Evolutionary conservation across 805 yeast genomes (phyloP), one percentile per base, ranked within the genome.

Genomic region (Tetrapisispora namnaoensis): DNA sequence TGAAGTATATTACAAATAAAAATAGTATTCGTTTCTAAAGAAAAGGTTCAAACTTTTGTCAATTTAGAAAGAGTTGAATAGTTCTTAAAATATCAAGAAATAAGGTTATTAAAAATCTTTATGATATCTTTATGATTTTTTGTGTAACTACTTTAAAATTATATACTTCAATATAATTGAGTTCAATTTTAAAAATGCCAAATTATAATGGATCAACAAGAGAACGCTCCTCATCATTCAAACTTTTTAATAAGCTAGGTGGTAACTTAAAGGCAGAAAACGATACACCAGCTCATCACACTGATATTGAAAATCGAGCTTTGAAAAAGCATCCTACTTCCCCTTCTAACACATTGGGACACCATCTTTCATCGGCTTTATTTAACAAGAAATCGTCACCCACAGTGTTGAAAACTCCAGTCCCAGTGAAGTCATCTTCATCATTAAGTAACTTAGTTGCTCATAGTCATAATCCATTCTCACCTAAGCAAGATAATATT

Each of bases 391-490:
- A 51, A 44, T 53, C 51, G 35, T 46, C 55, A 14, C 44, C 54
- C 21, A 49, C 52, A 8, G 41, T 28, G 36, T 37, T 27, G 24
- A 47, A 14, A 40, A 45, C 39, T 22, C 47, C 43, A 40, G 49
- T 44, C 39, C 53, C 53, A 1, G 49, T 57, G 3, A 55, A 58
- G 45, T 60, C 66, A 2, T 56, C 61, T 6, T 53, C 58, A 4
- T 53, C 67, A 3, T 45, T 65, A 6, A 55, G 53, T n/a, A 57
- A 56, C 49, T 44, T 60, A 30, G 55, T 59, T 18, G 57, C 63
- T 1, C 68, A 65, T 45, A 62, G 57, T 34, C 55, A 53, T 24
- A 65, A 65, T 42, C 69, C 69, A 1, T 65, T 63, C 43, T 55
- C 62, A 32, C 60, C 65, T 1, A 63, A 18, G 54, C 65, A 36